These are phyloP conservation scores for Nymphaea thermarum DNA, from an alignment of 164 flowering plant species.

Conservation along the genomic window DNA sequence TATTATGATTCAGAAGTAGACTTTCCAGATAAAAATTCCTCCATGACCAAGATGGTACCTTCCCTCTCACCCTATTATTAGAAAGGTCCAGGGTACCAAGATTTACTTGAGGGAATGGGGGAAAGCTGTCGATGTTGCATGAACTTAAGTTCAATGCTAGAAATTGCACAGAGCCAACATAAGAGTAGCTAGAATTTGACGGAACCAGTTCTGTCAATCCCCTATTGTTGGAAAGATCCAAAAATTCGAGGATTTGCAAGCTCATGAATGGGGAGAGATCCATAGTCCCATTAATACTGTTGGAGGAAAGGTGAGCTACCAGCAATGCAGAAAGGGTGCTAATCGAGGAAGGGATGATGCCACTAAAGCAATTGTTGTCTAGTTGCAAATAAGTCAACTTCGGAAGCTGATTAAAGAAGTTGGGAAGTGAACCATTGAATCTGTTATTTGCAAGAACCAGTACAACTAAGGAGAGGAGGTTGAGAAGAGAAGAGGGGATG, in stretches of 20 bases:
- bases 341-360: conserved; percentile 19
- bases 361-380: conserved; percentile 22
- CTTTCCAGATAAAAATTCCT: not conserved
- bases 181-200: not conserved
- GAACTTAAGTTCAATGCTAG: conserved; percentile 22
- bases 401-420: conserved; percentile 17
- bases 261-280: conserved; percentile 3
- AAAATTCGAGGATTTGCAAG: conserved; percentile 12
- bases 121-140: conserved; percentile 14
- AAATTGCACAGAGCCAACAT: not conserved
- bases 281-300: conserved; percentile 22
- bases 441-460: no score
- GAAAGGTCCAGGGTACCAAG: not conserved
- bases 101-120: not conserved
- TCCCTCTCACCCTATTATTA: not conserved
- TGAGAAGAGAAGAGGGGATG: no score
- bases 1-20: not conserved
- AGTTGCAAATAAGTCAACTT: conserved; percentile 5
- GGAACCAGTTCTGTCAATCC: conserved; percentile 2
- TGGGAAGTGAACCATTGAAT: conserved; percentile 10
- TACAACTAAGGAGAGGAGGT: no score
- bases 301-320: conserved; percentile 18
- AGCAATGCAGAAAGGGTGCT: conserved; percentile 11
- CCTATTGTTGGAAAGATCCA: conserved; percentile 27
- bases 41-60: not conserved